Evolutionary conservation across 345 rosid genomes (phyloP).

Genomic region (Eucalyptus brandiana): DNA sequence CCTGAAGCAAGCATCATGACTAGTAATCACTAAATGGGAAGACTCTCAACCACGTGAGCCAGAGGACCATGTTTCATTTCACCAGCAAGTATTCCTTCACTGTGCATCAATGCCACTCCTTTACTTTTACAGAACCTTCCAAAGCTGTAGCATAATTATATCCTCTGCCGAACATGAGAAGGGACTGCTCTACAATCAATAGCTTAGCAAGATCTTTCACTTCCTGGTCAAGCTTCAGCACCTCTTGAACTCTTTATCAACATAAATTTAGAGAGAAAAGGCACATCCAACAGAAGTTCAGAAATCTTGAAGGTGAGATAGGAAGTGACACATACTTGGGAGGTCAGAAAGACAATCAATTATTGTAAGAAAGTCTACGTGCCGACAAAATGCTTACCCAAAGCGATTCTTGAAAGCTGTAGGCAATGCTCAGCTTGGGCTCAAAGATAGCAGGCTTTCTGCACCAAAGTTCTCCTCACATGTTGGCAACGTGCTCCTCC

Average conservation of each 20-base stretch:
- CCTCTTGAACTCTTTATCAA: slow-evolving; percentile 24
- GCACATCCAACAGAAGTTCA: too few species aligned
- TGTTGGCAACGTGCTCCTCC: background rate
- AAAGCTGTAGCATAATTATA: slow-evolving; percentile 85
- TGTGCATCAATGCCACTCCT: slow-evolving; percentile 35
- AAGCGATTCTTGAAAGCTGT: too few species aligned
- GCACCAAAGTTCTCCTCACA: background rate
- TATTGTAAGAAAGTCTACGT: too few species aligned
- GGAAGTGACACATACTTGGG: too few species aligned
- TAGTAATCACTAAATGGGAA: slow-evolving; percentile 77
- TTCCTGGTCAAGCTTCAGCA: slow-evolving; percentile 73
- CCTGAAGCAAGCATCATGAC: slow-evolving; percentile 50
- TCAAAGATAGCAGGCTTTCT: background rate
- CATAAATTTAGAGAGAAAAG: too few species aligned
- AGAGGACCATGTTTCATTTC: slow-evolving; percentile 98
- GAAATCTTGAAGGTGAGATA: too few species aligned
- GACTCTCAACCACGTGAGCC: slow-evolving; percentile 82
- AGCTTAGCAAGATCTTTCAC: slow-evolving; percentile 78
- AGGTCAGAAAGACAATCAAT: too few species aligned
- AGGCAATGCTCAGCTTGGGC: too few species aligned
- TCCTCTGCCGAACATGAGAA: slow-evolving; percentile 92
- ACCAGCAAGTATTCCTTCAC: slow-evolving; percentile 89
- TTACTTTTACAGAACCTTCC: slow-evolving; percentile 24
- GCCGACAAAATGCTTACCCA: too few species aligned
- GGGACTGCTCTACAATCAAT: slow-evolving; percentile 77